Base-by-base conservation (phyloP, 192 early-diverging fungal species). In the Umbelopsis ramanniana region DNA sequence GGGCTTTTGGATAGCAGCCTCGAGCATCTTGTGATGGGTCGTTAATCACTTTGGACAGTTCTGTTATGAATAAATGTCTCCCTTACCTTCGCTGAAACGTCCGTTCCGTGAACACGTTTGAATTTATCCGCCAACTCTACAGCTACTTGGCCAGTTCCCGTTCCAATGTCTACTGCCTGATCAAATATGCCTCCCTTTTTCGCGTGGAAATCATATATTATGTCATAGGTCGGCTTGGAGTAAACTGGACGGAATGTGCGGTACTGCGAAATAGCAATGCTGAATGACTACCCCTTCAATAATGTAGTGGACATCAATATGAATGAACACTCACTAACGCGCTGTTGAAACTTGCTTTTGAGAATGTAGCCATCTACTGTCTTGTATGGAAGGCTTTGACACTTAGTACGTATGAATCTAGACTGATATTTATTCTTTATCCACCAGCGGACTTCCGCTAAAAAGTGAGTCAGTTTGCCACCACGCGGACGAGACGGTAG, bases 141-240 rank as follows among this genome's bases (percentile, higher is more conserved):
- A 0, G 88, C 84, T 0, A 83, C 82, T 47, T 89, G 84, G 6
- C 88, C 88, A 23, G 88, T 89, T 21, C 88, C 88, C 46, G 60
- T 84, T 24, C 76, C 88, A 43, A 89, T 75, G 53, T 89, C 88
- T 38, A 85, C 67, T 0, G 86, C 88, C 37, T 35, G 69, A 48
- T 78, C 70, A 69, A 81, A 87, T 17, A 60, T 38, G 6, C 81
- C 79, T 52, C 75, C 68, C 52, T 79, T 54, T 8, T 70, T 57
- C 2, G 66, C 69, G 72, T 87, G 86, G 52, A 75, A 87, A 21
- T 75, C 70, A 70, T 85, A 84, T 19, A 87, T 47, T 21, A 79
- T n/a, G 37, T 55, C 21, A 46, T 68, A 79, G 22, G 75, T 29
- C 4, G 66, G 21, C 12, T 53, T 57, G 6, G 69, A 47, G 21